Evolutionary conservation across 2,329 filamentous ascomycete species (phyloP).

Genomic region (Chrysoporthe deuterocubensis): DNA sequence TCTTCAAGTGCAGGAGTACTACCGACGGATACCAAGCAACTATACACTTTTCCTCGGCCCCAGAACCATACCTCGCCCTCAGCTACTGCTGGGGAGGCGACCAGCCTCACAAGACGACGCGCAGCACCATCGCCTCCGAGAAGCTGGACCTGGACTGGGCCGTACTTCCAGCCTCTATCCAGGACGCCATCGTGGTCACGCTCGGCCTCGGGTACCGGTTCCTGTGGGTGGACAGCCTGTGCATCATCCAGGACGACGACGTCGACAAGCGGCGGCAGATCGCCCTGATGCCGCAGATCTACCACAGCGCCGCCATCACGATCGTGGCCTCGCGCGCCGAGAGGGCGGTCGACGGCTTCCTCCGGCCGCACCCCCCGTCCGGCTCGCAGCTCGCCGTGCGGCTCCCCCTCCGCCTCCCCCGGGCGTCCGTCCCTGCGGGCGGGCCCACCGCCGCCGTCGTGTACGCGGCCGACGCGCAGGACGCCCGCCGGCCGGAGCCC

Average conservation of each 20-base stretch:
- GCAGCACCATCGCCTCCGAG: background rate
- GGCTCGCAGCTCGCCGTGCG: background rate
- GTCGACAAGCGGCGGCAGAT: conserved; percentile 1
- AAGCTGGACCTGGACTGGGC: background rate
- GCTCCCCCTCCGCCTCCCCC: background rate
- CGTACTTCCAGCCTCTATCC: background rate
- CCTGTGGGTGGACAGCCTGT: conserved; percentile 17
- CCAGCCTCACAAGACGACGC: conserved; percentile 1
- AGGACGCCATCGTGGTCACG: conserved; percentile 8
- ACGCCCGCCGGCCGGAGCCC: background rate
- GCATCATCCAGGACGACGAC: conserved; percentile 12
- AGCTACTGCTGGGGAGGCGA: conserved; percentile 19
- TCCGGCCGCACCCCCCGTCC: background rate
- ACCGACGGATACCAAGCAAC: background rate
- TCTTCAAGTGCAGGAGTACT: background rate
- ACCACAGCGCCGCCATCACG: conserved; percentile 7
- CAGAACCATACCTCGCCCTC: conserved; percentile 8
- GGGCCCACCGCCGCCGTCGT: background rate
- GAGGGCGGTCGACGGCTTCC: conserved; percentile 4
- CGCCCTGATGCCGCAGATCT: conserved; percentile 11
- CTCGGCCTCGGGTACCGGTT: background rate
- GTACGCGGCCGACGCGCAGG: background rate
- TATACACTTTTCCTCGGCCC: background rate
- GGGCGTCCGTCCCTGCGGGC: too few relatives aligned
- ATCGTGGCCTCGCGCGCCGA: background rate